phyloP scores from a whole-genome alignment of 192 early-diverging fungal species.

The Rhizoclosmatium sp. region DNA sequence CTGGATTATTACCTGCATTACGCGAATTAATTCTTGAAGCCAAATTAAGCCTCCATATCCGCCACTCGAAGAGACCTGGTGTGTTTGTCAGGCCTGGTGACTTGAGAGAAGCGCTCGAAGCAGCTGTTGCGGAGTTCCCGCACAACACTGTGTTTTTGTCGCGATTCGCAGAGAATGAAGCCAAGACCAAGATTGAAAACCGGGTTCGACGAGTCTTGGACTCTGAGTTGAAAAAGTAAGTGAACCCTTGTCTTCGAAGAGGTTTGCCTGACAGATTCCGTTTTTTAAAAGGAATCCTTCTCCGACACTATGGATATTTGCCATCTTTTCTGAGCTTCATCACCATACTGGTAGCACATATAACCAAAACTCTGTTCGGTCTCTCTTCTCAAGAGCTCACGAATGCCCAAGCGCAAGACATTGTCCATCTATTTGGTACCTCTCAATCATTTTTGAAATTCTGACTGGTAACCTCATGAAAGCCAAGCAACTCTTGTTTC shows the following conservation, averaged over 20 bases:
- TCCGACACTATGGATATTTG: constrained; percentile 59
- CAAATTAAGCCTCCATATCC: constrained; percentile 30
- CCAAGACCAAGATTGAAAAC: constrained; percentile 64
- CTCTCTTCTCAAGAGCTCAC: constrained; percentile 65
- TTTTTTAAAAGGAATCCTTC: constrained; percentile 50
- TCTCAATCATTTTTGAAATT: constrained; percentile 69
- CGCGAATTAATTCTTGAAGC: constrained; percentile 43
- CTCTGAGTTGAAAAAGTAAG: constrained; percentile 48
- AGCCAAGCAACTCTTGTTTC: constrained; percentile 64
- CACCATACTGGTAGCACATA: constrained; percentile 46
- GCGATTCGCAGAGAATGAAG: constrained; percentile 68
- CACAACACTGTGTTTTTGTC: constrained; percentile 62
- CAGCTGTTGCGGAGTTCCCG: constrained; percentile 60
- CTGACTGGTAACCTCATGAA: constrained; percentile 45
- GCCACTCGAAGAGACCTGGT: constrained; percentile 28
- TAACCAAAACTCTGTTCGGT: constrained; percentile 62
- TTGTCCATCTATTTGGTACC: constrained; percentile 64
- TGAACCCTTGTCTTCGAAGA: constrained; percentile 1
- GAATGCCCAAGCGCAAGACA: constrained; percentile 52
- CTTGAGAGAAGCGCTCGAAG: constrained; percentile 53
- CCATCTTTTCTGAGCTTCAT: constrained; percentile 65
- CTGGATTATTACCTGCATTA: not conserved
- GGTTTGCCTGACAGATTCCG: not conserved
- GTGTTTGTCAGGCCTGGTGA: constrained; percentile 50
- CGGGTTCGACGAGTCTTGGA: constrained; percentile 58